A percentile compares a stretch with the other conserved stretches of the same genome.
phyloP scores from a whole-genome alignment of 768 basidiomycete species.

The Calvatia gigantea region DNA sequence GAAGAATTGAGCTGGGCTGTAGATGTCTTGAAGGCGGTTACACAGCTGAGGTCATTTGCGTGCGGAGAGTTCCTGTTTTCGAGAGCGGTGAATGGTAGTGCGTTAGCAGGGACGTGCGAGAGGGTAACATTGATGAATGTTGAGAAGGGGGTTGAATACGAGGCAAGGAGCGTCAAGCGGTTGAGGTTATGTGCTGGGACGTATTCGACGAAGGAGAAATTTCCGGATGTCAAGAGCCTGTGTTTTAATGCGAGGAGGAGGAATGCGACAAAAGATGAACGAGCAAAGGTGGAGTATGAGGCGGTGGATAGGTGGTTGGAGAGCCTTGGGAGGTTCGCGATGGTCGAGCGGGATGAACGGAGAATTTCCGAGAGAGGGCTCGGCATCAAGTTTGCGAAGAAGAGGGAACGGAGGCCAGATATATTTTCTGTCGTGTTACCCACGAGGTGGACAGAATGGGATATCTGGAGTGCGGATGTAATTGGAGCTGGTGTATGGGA shows the following conservation, averaged over 20 bases:
- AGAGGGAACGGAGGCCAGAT: neutral
- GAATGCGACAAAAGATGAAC: slow-evolving; percentile 2
- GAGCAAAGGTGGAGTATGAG: slow-evolving; percentile 1
- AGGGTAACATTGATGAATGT: slow-evolving; percentile 7
- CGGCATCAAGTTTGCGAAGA: neutral
- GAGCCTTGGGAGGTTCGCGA: neutral
- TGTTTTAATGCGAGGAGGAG: slow-evolving; percentile 7
- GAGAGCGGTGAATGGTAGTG: neutral
- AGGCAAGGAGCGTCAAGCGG: neutral
- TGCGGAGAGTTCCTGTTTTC: slow-evolving; percentile 5
- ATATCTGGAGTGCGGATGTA: slow-evolving; percentile 33
- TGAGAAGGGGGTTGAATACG: neutral
- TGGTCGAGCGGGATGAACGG: slow-evolving; percentile 4
- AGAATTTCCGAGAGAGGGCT: neutral
- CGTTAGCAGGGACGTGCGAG: neutral
- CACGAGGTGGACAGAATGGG: slow-evolving; percentile 28
- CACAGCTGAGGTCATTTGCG: slow-evolving; percentile 1
- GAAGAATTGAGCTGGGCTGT: slow-evolving; percentile 7
- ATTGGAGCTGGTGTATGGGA: slow-evolving; percentile 30
- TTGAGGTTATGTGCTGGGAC: slow-evolving; percentile 6
- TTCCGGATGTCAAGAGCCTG: slow-evolving; percentile 4
- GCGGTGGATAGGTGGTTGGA: slow-evolving; percentile 7
- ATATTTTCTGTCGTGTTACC: slow-evolving; percentile 17
- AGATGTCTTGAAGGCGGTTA: neutral
- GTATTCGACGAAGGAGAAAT: slow-evolving; percentile 1